Conservation (phyloP, 2,329 filamentous ascomycete genomes). For the Botrytis hyacinthi region DNA sequence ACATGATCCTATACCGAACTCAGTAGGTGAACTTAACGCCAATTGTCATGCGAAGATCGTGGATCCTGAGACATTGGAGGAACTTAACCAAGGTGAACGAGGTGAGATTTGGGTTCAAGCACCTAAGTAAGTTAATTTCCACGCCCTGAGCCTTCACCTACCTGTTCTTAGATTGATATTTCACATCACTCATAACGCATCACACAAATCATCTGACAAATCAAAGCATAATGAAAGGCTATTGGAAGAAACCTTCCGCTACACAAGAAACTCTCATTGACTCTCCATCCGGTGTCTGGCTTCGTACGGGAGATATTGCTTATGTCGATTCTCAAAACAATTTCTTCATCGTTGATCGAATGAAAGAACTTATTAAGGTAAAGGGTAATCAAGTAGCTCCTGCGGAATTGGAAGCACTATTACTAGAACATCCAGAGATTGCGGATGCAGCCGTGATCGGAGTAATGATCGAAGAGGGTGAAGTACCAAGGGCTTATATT, state of each 20-base stretch:
- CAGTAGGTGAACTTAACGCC: slow-evolving; percentile 66
- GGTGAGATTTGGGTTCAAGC: slow-evolving; percentile 47
- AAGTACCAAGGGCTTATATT: slow-evolving; percentile 60
- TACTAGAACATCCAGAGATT: slow-evolving; percentile 43
- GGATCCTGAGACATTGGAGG: slow-evolving; percentile 41
- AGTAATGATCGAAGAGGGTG: slow-evolving; percentile 43
- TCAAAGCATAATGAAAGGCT: slow-evolving; percentile 54
- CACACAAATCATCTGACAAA: not conserved
- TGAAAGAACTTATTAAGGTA: slow-evolving; percentile 49
- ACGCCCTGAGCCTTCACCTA: rapidly evolving
- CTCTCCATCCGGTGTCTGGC: slow-evolving; percentile 66
- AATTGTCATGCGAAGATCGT: slow-evolving; percentile 70
- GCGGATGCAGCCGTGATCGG: slow-evolving; percentile 48
- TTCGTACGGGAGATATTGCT: slow-evolving; percentile 52
- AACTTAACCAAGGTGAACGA: slow-evolving; percentile 42
- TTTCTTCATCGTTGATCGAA: slow-evolving; percentile 80
- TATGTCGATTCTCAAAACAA: slow-evolving; percentile 73
- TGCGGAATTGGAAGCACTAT: slow-evolving; percentile 47
- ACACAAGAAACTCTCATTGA: slow-evolving; percentile 62
- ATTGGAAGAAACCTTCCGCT: slow-evolving; percentile 60
- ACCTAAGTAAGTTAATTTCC: slow-evolving; percentile 41
- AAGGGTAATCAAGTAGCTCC: slow-evolving; percentile 51
- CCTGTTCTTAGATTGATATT: too few species aligned
- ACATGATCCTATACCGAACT: slow-evolving; percentile 44
- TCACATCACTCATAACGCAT: not conserved